Evolutionary conservation across 768 basidiomycete genomes (phyloP), one percentile per base, ranked within the genome.

Genomic region (Amanita subjunquillea): DNA sequence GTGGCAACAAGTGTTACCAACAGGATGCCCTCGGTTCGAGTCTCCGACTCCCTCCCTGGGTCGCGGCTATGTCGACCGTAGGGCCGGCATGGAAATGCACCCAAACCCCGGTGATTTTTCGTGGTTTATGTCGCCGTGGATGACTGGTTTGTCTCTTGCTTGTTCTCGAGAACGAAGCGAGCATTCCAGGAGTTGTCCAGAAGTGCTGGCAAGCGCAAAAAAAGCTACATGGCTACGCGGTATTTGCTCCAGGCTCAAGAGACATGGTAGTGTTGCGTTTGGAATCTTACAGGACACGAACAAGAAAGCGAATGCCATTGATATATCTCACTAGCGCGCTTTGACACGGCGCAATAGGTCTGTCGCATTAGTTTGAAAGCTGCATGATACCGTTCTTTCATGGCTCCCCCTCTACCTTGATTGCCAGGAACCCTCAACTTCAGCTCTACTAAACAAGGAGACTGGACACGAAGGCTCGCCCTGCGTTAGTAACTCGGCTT

Each of bases 31-130:
- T 56, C 62, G 65, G 61, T 65, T 67, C 56, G 69, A 67, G 76
- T 73, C 74, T 56, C 60, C 57, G 75, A 69, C 75, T 73, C 72
- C 59, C 38, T 63, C 64, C 60, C 67, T 63, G 65, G 60, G 61
- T 50, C 54, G 51, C 47, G 48, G 49, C 56, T 25, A 10, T 46
- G 51, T 48, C 36, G 47, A n/a, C 43, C 47, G 48, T 48, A 54
- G 53, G 53, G 25, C 47, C 34, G 32, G 47, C 39, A 22, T 56
- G 62, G 63, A 55, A 54, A 59, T 55, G 51, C 54, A 46, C 63
- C 68, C 70, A 69, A 72, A 72, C 58, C 72, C 76, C 77, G 80
- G 80, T 63, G 72, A 72, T 46, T 63, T 79, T 80, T 73, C 54
- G 72, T 60, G 61, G 58, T 59, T 75, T 75, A 69, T 72, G 69